Conservation (phyloP, 129 eudicot genomes). For the Centaurea solstitialis region DNA sequence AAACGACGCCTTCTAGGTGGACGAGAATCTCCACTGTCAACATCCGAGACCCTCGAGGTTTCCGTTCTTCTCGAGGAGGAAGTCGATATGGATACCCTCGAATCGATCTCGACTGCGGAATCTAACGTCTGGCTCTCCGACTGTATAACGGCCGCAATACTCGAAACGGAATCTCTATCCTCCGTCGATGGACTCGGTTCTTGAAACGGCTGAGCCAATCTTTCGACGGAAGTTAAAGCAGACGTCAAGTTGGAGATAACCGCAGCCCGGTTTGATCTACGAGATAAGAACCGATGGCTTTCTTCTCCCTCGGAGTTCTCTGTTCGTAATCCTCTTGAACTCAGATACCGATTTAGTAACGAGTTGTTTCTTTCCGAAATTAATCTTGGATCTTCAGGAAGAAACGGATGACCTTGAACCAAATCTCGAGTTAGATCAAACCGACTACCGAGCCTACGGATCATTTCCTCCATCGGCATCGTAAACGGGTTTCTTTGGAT, state of each 20-base stretch:
- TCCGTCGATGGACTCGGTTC: slow-evolving; percentile 55
- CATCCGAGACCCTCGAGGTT: slow-evolving; percentile 71
- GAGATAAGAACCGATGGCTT: slow-evolving; percentile 37
- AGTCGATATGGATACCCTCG: slow-evolving; percentile 66
- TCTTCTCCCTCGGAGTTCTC: slow-evolving; percentile 56
- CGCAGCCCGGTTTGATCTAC: slow-evolving; percentile 50
- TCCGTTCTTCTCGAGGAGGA: slow-evolving; percentile 79
- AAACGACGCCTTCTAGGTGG: slow-evolving; percentile 79
- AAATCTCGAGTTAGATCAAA: slow-evolving; percentile 76
- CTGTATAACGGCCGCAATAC: slow-evolving; percentile 91
- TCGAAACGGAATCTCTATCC: slow-evolving; percentile 86
- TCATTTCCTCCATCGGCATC: slow-evolving; percentile 89
- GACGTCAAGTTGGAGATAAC: slow-evolving; percentile 32
- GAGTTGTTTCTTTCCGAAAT: slow-evolving; percentile 47
- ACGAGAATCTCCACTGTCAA: slow-evolving; percentile 90
- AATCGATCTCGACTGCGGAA: slow-evolving; percentile 78
- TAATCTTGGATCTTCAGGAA: slow-evolving; percentile 42
- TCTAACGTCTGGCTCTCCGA: slow-evolving; percentile 86
- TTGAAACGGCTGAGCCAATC: slow-evolving; percentile 47
- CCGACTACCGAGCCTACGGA: slow-evolving; percentile 71
- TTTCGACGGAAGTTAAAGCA: slow-evolving; percentile 40
- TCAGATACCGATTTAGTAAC: slow-evolving; percentile 56
- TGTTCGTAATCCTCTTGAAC: slow-evolving; percentile 63
- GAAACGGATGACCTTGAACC: slow-evolving; percentile 38
- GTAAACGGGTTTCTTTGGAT: slow-evolving; percentile 61